Evolutionary conservation across 116 monocot species (phyloP), one percentile per base, ranked within the genome.

Genomic region (Dioscorea cayenensis): DNA sequence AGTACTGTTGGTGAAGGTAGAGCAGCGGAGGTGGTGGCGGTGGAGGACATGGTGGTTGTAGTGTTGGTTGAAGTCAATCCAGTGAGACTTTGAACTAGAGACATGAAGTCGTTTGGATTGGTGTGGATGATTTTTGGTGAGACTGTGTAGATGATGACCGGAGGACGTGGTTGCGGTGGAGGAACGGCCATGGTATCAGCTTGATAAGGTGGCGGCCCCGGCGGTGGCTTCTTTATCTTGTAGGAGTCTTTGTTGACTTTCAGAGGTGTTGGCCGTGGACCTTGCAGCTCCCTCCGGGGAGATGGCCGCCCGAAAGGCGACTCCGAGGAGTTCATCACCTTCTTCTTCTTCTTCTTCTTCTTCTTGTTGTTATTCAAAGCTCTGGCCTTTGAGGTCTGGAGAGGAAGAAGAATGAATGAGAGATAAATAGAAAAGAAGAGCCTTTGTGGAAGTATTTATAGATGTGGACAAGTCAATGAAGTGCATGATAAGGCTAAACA

Each of bases 41-140:
- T 25, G 25, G 25, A 25, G 25, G 25, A 25, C 25, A 25, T 25
- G 25, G 25, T 49, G 19, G 69, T 23, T 14, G 61, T 16, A 18
- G 48, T 14, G 22, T 76, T 19, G 22, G 17, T 18, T 49, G 76
- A 18, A 14, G 51, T 61, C 2, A 25, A 28, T 29, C 82, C 85
- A 55, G 89, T 89, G 62, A 89, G 85, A 7, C 80, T 75, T 55
- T 89, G 89, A 37, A 89, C 89, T 3, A 85, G 66, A 6, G 89
- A 62, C 89, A 85, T 89, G 82, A 89, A 89, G 32, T 89, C 82
- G 36, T 75, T 29, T 58, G 85, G 80, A 5, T 82, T 77, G 49
- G 78, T 80, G 78, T 89, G 89, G 75, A 85, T 82, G 22, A 89
- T 72, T 65, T 85, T 89, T 50, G 89, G 89, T 16, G 89, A 89